Percentiles rank a stretch among this genome's conserved stretches.
These are phyloP conservation scores for Thelonectria rubi DNA, from an alignment of 2,329 filamentous ascomycete genomes.

Conservation along the genomic window DNA sequence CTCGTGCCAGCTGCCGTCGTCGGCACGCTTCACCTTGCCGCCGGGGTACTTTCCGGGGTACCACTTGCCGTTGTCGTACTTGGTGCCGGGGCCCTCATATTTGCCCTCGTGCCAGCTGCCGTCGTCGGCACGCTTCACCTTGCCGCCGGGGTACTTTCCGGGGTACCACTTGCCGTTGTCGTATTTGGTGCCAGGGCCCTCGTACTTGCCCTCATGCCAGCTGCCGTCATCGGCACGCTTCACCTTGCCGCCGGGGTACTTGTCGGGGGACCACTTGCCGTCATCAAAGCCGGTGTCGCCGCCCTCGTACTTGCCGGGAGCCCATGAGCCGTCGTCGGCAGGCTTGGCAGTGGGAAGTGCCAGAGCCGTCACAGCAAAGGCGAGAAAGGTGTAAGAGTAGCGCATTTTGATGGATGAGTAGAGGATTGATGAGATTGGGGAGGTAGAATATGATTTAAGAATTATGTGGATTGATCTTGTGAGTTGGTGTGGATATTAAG, in stretches of 20 bases:
- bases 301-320: background rate
- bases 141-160: background rate
- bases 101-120: background rate
- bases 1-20: background rate
- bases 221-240: background rate
- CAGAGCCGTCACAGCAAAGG: constrained; percentile 4
- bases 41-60: background rate
- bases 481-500: too few species aligned
- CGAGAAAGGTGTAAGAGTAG: constrained; percentile 5
- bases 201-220: background rate
- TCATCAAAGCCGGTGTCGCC: background rate
- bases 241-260: background rate
- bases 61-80: background rate
- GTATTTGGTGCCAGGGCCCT: background rate
- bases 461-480: background rate
- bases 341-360: constrained; percentile 3
- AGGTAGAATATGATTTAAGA: background rate
- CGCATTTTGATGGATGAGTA: background rate
- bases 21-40: background rate
- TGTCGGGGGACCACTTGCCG: background rate
- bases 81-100: background rate
- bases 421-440: background rate
- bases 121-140: background rate
- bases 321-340: background rate
- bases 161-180: background rate